Evolutionary conservation across 2,329 filamentous ascomycete species (phyloP), one percentile per base, ranked within the genome.

Genomic region (Pseudocercospora cruenta): DNA sequence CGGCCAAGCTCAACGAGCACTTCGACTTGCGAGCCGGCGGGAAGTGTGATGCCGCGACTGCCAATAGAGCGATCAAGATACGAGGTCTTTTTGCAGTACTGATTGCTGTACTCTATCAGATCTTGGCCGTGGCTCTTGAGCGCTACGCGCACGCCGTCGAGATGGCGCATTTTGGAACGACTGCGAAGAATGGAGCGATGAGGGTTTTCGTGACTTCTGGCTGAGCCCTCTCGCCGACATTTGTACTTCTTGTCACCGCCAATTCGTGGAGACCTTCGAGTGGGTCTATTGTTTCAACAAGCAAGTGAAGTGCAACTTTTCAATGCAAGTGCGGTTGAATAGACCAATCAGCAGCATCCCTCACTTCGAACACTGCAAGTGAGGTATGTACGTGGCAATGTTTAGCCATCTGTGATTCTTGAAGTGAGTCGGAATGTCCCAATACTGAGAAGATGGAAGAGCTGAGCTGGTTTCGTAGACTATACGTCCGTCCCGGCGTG

Each of bases 401-500:
- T 22, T 21, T 14, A 24, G 7, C 3, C 47, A 26, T 22, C 19
- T 22, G 47, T 24, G 47, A 51, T 16, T 51, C 47, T 51, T 21
- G 47, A 22, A 12, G 47, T 12, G 22, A 51, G 47, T 51, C n/a
- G 8, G 9, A 16, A 6, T 21, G 47, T 5, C 21, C 10, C 22
- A n/a, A 4, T 19, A 24, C 51, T 55, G 12, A 16, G 16, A 5
- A 19, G 51, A 14, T 6, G 49, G 16, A 31, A 26, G 51, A 55
- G 51, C 24, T 55, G 51, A 55, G 51, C 51, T 55, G 51, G 51
- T 55, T 51, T 55, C 51, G 51, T 55, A 55, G 51, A 28, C 51
- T 55, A 55, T 31, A 55, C 51, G 33, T 55, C 51, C 51, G 24
- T 55, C 12, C 51, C 51, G 51, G 26, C 51, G 26, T 55, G 24